Percentiles rank a stretch among this genome's conserved stretches.
phyloP scores from a whole-genome alignment of 108 stramenopile genomes.

The Skeletonema marinoi region DNA sequence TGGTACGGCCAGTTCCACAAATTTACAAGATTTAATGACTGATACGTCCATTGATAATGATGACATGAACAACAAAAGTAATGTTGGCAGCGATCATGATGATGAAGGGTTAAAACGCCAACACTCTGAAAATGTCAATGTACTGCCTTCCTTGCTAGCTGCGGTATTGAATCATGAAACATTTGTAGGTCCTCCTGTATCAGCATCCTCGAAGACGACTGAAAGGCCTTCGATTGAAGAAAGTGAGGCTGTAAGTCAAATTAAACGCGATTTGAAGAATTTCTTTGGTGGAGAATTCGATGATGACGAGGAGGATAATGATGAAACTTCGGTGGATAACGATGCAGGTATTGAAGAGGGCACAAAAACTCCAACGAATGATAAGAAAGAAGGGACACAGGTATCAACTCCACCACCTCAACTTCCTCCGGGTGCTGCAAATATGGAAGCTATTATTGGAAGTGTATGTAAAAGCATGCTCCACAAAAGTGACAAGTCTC shows the following conservation, averaged over 20 bases:
- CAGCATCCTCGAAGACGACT: not conserved
- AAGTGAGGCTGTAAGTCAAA: slow-evolving; percentile 2
- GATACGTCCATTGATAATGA: not conserved
- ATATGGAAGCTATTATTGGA: slow-evolving; percentile 61
- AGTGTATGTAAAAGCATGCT: slow-evolving; percentile 46
- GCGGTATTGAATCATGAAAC: slow-evolving; percentile 21
- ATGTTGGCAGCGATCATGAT: slow-evolving; percentile 16
- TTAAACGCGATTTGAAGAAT: slow-evolving; percentile 19
- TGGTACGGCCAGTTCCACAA: slow-evolving; percentile 24
- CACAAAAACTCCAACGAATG: not conserved
- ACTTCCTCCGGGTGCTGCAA: slow-evolving; percentile 19
- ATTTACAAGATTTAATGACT: slow-evolving; percentile 14
- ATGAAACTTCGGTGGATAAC: not conserved
- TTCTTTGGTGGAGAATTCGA: not conserved
- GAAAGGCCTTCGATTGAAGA: not conserved
- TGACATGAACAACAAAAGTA: not conserved
- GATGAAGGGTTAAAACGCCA: not conserved
- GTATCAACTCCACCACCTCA: not conserved
- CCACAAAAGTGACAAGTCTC: not conserved
- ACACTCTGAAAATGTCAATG: not conserved
- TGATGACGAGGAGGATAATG: not conserved
- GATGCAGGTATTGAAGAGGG: not conserved
- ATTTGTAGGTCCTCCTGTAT: not conserved
- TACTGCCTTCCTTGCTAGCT: slow-evolving; percentile 22
- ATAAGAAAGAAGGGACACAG: not conserved